Evolutionary conservation across 805 yeast genomes (phyloP).

Genomic region (Saturnispora saitoi): DNA sequence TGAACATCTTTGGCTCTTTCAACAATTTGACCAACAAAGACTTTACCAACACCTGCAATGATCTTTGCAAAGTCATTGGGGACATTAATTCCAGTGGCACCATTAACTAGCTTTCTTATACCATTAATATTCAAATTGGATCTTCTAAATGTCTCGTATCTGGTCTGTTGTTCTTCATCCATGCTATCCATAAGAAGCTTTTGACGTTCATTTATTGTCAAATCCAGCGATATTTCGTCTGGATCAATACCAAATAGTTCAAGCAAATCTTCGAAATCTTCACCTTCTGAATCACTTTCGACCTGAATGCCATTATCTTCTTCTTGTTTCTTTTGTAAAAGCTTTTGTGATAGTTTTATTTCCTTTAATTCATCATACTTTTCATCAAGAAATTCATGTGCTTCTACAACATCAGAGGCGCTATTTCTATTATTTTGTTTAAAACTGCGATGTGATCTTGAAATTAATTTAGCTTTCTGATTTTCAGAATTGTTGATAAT

Average conservation of each 20-base stretch:
- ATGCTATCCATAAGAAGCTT: slow-evolving; percentile 61
- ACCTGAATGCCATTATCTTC: slow-evolving; percentile 25
- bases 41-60: slow-evolving; percentile 79
- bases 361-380: slow-evolving; percentile 18
- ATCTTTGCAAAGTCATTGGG: slow-evolving; percentile 74
- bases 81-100: slow-evolving; percentile 70
- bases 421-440: background rate
- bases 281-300: slow-evolving; percentile 19
- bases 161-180: slow-evolving; percentile 72
- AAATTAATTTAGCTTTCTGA: background rate
- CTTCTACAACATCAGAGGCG: slow-evolving; percentile 22
- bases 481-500: slow-evolving; percentile 1
- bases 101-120: slow-evolving; percentile 71
- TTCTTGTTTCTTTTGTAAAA: slow-evolving; percentile 21
- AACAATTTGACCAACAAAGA: slow-evolving; percentile 82
- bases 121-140: slow-evolving; percentile 66
- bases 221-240: slow-evolving; percentile 26
- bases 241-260: slow-evolving; percentile 26
- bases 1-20: slow-evolving; percentile 74
- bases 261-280: slow-evolving; percentile 25
- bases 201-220: slow-evolving; percentile 47
- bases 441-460: background rate
- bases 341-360: slow-evolving; percentile 17
- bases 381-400: slow-evolving; percentile 20
- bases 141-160: slow-evolving; percentile 82